Base-by-base conservation (phyloP, 345 rosid genomes). In the Citrus sp. region DNA sequence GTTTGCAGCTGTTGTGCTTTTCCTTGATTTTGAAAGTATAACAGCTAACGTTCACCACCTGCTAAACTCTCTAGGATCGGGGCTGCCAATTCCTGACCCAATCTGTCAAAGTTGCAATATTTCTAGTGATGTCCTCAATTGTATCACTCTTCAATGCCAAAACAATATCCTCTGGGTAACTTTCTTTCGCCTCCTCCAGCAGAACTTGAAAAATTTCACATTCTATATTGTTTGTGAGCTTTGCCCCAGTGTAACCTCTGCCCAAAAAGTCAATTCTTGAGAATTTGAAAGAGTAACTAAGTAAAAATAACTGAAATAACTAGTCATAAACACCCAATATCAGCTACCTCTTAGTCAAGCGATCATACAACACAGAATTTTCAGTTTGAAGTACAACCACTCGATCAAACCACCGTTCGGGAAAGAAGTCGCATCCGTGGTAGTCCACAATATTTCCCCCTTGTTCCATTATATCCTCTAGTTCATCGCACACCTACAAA, bases 351-450 rank as follows among this genome's bases (percentile, higher is more conserved):
- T 79, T 90, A 30, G 87, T 90, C 82, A 94, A 84, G 14, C 98
- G 94, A 71, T 93, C 99, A 78, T 85, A 92, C 85, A 95, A 64
- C 67, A 91, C 72, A 1, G 97, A 83, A 74, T 85, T 93, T 5
- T 95, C 97, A 0, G 97, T 90, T 76, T 91, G 98, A 80, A 92
- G 97, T 78, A 95, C 99, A 0, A 89, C 90, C 12, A 94, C 94
- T 4, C 82, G 85, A 84, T 96, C 97, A 78, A 94, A 96, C 98
- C 97, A 96, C 73, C 95, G 74, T 78, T 92, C 82, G 0, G 99
- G 98, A 70, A 96, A 96, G 87, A 94, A 96, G 77, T 96, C 94
- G 13, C 97, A 92, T 46, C 99, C 95, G 61, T 94, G 98, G 81
- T 96, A 94, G 74, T 94, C 99, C 74, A 92, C 94, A 12, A 94